Conservation (phyloP, 2,329 filamentous ascomycete species). For the Metarhizium robertsii region DNA sequence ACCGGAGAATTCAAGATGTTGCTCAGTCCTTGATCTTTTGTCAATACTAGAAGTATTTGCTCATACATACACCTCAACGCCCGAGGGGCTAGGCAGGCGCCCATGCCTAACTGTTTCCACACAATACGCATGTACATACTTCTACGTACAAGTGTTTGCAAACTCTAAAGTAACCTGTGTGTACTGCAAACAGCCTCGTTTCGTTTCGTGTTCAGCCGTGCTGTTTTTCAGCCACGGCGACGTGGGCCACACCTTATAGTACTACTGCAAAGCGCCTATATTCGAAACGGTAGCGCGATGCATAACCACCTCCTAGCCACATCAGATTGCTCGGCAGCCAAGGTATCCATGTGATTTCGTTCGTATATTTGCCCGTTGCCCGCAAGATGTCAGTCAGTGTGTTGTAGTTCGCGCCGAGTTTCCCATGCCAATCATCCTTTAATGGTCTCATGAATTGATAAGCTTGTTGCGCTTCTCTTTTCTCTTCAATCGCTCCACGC, state of each 20-base stretch:
- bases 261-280: not conserved
- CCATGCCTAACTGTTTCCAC: not conserved
- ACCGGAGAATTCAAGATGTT: not conserved
- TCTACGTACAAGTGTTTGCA: not conserved
- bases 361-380: not conserved
- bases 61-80: not conserved
- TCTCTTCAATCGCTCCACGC: conserved; percentile 84
- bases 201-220: not conserved
- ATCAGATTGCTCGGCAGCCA: not conserved
- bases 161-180: not conserved
- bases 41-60: not conserved
- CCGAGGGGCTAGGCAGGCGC: not conserved
- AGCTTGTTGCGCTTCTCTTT: conserved; percentile 95
- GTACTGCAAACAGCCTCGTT: not conserved
- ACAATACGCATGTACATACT: not conserved
- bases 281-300: not conserved
- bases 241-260: not conserved
- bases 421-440: not conserved
- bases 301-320: not conserved
- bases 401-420: too few species aligned
- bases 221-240: not conserved
- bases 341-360: not conserved
- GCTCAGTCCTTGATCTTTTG: not conserved
- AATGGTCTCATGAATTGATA: conserved; percentile 46
- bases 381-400: not conserved